Conservation (phyloP, 2,329 filamentous ascomycete species). For the Phoma sp. region DNA sequence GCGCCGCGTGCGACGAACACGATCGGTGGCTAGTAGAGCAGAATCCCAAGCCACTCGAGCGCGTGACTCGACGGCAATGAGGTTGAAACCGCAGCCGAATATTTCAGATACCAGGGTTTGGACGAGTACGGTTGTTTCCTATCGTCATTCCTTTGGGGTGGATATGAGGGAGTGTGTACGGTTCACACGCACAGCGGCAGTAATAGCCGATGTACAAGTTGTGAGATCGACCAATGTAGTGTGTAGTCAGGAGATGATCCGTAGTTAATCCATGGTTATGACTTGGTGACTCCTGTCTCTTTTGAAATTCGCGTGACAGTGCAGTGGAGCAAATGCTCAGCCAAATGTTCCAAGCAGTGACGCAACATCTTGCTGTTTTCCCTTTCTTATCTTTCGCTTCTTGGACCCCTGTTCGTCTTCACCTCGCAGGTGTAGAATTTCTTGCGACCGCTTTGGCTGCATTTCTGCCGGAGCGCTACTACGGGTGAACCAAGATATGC, state of each 20-base stretch:
- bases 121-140: conserved; percentile 5
- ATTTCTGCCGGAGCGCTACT: not conserved
- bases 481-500: not conserved
- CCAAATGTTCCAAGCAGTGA: conserved; percentile 22
- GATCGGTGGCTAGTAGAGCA: not conserved
- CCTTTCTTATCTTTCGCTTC: conserved; percentile 21
- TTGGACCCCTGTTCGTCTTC: conserved; percentile 1
- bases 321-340: not conserved
- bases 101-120: not conserved
- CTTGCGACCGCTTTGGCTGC: not conserved
- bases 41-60: not conserved
- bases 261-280: not conserved
- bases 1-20: not conserved
- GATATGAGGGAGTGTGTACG: not conserved
- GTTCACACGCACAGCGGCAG: not conserved
- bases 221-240: not conserved
- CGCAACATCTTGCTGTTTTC: conserved; percentile 23
- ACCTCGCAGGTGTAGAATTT: too few species aligned
- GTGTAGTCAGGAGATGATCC: not conserved
- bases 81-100: not conserved
- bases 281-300: not conserved
- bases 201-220: not conserved
- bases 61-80: not conserved
- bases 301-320: not conserved
- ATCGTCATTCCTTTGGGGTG: conserved; percentile 13